These are phyloP conservation scores for Colletotrichum limetticola DNA, from an alignment of 2,329 filamentous ascomycete genomes.

Conservation along the genomic window DNA sequence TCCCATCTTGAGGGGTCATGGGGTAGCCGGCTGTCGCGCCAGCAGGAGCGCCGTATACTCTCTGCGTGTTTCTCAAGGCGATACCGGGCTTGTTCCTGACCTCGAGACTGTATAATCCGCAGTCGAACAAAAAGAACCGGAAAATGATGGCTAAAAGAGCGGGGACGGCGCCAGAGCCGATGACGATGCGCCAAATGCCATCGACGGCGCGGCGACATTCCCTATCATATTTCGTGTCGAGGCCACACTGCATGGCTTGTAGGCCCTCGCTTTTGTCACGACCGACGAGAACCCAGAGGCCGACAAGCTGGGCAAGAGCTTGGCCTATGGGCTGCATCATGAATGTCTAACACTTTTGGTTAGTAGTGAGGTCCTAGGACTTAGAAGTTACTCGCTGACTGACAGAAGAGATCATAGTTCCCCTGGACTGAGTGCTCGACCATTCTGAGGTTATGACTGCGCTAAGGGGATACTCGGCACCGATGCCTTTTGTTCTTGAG, in stretches of 20 bases:
- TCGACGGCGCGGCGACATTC: constrained; percentile 62
- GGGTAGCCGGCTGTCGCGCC: constrained; percentile 35
- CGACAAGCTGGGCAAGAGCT: constrained; percentile 71
- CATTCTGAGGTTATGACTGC: constrained; percentile 77
- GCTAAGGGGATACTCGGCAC: constrained; percentile 75
- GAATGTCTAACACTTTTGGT: constrained; percentile 50
- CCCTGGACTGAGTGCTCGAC: constrained; percentile 69
- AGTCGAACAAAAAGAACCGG: constrained; percentile 74
- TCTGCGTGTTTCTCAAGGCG: constrained; percentile 68
- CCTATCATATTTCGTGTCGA: constrained; percentile 55
- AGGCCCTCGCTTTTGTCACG: constrained; percentile 54
- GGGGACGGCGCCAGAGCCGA: constrained; percentile 72
- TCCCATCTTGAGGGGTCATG: constrained; percentile 43
- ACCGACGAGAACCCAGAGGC: constrained; percentile 62
- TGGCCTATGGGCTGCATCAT: constrained; percentile 77
- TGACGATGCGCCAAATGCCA: constrained; percentile 74
- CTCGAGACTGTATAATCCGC: constrained; percentile 72
- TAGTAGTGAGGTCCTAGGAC: neutral
- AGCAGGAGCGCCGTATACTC: constrained; percentile 61
- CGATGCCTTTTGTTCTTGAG: constrained; percentile 46
- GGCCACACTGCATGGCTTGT: constrained; percentile 58
- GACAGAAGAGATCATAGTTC: constrained; percentile 74
- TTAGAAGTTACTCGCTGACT: neutral
- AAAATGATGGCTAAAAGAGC: constrained; percentile 73
- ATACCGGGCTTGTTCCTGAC: constrained; percentile 70